These are phyloP conservation scores for Rutidosis leptorrhynchoides DNA, from an alignment of 129 eudicot species.

Conservation along the genomic window DNA sequence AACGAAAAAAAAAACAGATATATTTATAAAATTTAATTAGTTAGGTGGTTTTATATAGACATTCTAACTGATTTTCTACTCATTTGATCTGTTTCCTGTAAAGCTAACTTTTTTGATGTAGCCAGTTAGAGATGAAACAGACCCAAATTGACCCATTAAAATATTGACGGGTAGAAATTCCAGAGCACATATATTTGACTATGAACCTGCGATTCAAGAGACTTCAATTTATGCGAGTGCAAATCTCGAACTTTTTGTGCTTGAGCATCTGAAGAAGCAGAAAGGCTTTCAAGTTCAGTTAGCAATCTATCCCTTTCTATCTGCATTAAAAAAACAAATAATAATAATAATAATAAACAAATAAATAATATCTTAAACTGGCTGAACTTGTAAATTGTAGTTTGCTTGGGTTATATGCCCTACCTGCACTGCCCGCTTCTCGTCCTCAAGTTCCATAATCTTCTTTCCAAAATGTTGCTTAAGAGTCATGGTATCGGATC, in stretches of 20 bases:
- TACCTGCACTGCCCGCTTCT: conserved; percentile 94
- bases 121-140: neutral
- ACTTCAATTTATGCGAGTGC: conserved; percentile 81
- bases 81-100: neutral
- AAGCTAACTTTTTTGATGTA: neutral
- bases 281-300: conserved; percentile 86
- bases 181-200: neutral
- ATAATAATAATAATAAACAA: neutral
- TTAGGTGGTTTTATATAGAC: neutral
- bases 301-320: conserved; percentile 83
- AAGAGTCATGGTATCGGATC: conserved; percentile 74
- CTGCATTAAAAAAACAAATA: conserved; percentile 41
- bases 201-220: conserved; percentile 88
- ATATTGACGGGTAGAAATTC: neutral
- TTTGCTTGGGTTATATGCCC: conserved; percentile 7
- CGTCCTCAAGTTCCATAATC: conserved; percentile 89
- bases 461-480: conserved; percentile 99
- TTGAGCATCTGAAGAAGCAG: conserved; percentile 82
- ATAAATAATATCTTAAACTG: neutral
- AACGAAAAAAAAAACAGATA: neutral
- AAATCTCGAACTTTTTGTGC: conserved; percentile 75
- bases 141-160: neutral
- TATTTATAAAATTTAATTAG: neutral
- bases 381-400: conserved; percentile 9
- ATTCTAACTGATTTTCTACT: neutral